Evolutionary conservation across 208 protist species (phyloP).

Genomic region (Trypanosomatidae sp.): DNA sequence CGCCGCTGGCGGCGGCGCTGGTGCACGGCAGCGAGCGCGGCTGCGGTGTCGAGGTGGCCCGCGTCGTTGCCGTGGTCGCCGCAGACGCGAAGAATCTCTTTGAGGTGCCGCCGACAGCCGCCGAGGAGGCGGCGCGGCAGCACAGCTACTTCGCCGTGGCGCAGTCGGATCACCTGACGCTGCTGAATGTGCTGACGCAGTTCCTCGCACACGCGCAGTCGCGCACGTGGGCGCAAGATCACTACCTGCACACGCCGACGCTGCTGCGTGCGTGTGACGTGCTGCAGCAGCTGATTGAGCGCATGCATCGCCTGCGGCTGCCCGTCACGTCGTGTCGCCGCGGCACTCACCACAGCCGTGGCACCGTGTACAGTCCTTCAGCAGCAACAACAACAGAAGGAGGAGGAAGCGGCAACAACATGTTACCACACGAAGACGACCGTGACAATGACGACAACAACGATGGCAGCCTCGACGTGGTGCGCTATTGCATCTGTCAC

Average conservation of each 20-base stretch:
- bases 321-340: constrained; percentile 34
- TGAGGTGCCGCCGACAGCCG: constrained; percentile 81
- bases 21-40: constrained; percentile 53
- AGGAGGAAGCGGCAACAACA: too few species aligned
- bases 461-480: constrained; percentile 67
- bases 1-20: constrained; percentile 94
- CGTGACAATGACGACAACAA: too few species aligned
- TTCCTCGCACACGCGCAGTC: constrained; percentile 89
- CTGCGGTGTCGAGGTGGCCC: constrained; percentile 87
- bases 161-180: constrained; percentile 98
- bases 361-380: too few species aligned
- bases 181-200: constrained; percentile 97
- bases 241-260: constrained; percentile 96
- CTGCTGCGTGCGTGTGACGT: constrained; percentile 90
- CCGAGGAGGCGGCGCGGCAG: constrained; percentile 68
- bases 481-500: constrained; percentile 91
- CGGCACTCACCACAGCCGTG: too few species aligned
- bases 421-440: too few species aligned
- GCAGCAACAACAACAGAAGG: too few species aligned
- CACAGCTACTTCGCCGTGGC: constrained; percentile 91
- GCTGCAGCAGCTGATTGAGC: constrained; percentile 94
- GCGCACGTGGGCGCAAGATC: constrained; percentile 90
- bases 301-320: constrained; percentile 75
- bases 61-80: constrained; percentile 95
- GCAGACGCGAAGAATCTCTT: constrained; percentile 93